Base-by-base conservation (phyloP, 1,284 basidiomycete genomes). In the Melampsora medusae region DNA sequence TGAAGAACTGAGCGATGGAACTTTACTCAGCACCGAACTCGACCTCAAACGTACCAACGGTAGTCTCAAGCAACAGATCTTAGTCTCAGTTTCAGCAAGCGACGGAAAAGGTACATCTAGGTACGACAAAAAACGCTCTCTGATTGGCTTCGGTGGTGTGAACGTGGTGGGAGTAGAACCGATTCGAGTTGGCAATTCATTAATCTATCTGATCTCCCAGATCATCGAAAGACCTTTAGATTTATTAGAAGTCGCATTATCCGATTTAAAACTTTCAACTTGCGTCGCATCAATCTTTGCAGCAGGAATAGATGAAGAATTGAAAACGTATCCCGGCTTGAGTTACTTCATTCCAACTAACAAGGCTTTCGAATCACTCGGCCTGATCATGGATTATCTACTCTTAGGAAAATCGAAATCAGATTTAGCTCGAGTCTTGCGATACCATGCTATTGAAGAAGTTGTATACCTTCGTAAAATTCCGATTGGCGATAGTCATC, bases 261-360 rank as follows among this genome's bases (percentile, higher is more conserved):
- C 93, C 0, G 87, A 88, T 69, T 86, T 97, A 4, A 89, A 93
- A 50, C 86, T 93, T 25, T 96, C 94, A 0, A 89, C 90, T 1
- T 99, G 95, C 84, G 88, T 98, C 56, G 93, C 93, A 0, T 90
- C 92, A 2, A 86, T 94, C 19, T 93, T 92, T 81, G 92, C 94
- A 1, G 90, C 92, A 2, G 88, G 88, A 14, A 86, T 96, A 49
- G 91, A 91, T 9, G 88, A 91, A 59, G 85, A 84, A 14, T 85
- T 95, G 61, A 89, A 89, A 79, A 86, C 83, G 19, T 87, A 87
- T 22, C 89, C 92, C 0, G 88, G 88, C 10, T 90, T 91, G 4
- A 92, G 93, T 1, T 88, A 94, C 78, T 87, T 99, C 61, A 89
- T 97, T 31, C 97, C 97, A 0, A 89, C 88, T 59, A 98, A 99